Evolutionary conservation across 305 asterid species (phyloP).

Genomic region (Plantago coronopus): DNA sequence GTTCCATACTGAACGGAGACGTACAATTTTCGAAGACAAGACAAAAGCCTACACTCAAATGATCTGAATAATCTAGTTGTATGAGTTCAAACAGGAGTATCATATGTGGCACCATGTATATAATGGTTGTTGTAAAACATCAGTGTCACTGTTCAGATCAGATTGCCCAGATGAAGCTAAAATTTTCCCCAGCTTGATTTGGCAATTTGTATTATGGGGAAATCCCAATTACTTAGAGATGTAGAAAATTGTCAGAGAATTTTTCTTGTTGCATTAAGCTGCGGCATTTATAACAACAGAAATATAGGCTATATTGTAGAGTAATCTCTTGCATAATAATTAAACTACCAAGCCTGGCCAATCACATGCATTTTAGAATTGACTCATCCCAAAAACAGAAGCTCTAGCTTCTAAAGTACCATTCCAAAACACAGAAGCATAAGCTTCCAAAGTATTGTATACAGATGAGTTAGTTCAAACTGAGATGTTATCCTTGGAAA

Average conservation of each 20-base stretch:
- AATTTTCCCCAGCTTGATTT: conserved; percentile 1
- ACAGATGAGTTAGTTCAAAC: neutral
- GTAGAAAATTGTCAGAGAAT: neutral
- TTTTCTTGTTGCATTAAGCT: neutral
- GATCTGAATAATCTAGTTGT: neutral
- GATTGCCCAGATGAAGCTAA: conserved; percentile 1
- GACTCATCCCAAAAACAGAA: too few species aligned
- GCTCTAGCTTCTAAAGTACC: too few species aligned
- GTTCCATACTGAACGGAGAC: conserved; percentile 76
- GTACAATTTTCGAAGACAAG: conserved; percentile 57
- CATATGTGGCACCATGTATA: neutral
- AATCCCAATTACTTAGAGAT: neutral
- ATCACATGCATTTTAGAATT: too few species aligned
- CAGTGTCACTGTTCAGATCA: neutral
- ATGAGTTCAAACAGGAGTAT: neutral
- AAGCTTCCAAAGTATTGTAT: too few species aligned
- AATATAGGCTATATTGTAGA: too few species aligned
- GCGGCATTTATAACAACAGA: too few species aligned
- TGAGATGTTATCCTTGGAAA: conserved; percentile 24
- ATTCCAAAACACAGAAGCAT: too few species aligned
- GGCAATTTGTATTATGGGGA: neutral
- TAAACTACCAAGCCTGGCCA: too few species aligned
- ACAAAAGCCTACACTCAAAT: conserved; percentile 51
- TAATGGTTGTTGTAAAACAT: neutral
- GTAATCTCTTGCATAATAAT: too few species aligned